These are phyloP conservation scores for Amphichorda felina DNA, from an alignment of 2,329 filamentous ascomycete species.

Conservation along the genomic window DNA sequence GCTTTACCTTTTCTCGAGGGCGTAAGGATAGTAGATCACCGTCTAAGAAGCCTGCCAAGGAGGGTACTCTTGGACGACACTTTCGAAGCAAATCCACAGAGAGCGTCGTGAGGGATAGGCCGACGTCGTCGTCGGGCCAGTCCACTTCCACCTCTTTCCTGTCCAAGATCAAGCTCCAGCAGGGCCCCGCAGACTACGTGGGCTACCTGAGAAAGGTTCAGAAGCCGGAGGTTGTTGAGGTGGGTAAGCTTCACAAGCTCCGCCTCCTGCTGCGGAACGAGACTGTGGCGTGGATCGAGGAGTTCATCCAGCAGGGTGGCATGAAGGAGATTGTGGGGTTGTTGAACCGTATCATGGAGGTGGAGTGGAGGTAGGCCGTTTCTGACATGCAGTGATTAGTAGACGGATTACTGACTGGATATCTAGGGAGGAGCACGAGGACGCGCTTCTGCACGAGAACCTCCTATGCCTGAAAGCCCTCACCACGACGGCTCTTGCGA, in stretches of 20 bases:
- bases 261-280: constrained; percentile 84
- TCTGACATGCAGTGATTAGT: not conserved
- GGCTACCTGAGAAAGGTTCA: constrained; percentile 70
- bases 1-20: constrained; percentile 63
- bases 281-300: constrained; percentile 89
- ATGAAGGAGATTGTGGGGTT: constrained; percentile 86
- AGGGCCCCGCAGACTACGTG: constrained; percentile 75
- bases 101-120: constrained; percentile 51
- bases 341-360: constrained; percentile 81
- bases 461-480: constrained; percentile 88
- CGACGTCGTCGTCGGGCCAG: constrained; percentile 27
- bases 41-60: constrained; percentile 62
- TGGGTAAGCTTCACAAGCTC: constrained; percentile 92
- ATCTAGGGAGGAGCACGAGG: constrained; percentile 82
- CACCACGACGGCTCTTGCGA: constrained; percentile 78
- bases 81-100: constrained; percentile 64
- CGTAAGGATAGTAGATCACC: constrained; percentile 53
- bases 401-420: not conserved
- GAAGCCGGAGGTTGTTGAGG: constrained; percentile 74
- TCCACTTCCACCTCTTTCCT: constrained; percentile 28
- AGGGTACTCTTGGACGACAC: constrained; percentile 49
- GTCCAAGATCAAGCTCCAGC: constrained; percentile 60
- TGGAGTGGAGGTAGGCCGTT: constrained; percentile 79
- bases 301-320: constrained; percentile 78
- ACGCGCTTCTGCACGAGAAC: constrained; percentile 82